A percentile compares a stretch with the other conserved stretches of the same genome.
Conservation (phyloP, 495 filamentous ascomycete genomes). For the Neurospora hispaniola region DNA sequence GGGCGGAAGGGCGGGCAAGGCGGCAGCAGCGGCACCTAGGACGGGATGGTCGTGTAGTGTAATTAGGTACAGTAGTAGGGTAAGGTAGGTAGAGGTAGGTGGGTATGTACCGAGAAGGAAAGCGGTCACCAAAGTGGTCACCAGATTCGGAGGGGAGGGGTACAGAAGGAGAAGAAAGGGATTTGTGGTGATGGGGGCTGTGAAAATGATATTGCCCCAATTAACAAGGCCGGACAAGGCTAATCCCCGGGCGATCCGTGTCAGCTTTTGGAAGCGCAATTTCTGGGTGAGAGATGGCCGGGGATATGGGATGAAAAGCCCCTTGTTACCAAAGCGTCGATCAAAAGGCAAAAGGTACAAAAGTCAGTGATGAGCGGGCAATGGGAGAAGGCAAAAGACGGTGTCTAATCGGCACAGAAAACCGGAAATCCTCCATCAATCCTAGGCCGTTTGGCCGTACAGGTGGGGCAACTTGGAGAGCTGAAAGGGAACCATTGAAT, state of each 20-base stretch:
- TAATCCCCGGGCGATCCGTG: background rate
- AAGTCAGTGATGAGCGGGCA: background rate
- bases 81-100: background rate
- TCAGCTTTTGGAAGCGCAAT: background rate
- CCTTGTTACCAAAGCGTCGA: background rate
- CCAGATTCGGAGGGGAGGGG: background rate
- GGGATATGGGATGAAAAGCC: background rate
- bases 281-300: background rate
- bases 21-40: background rate
- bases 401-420: background rate
- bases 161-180: background rate
- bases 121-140: background rate
- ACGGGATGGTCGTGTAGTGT: background rate
- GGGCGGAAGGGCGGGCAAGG: background rate
- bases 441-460: background rate
- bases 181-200: background rate
- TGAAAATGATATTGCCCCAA: background rate
- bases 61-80: background rate
- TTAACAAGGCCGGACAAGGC: background rate
- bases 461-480: background rate
- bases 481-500: background rate
- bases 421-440: background rate
- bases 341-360: background rate
- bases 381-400: background rate
- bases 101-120: background rate